These are phyloP conservation scores for Suillus subaureus DNA, from an alignment of 768 basidiomycete genomes.

Conservation along the genomic window DNA sequence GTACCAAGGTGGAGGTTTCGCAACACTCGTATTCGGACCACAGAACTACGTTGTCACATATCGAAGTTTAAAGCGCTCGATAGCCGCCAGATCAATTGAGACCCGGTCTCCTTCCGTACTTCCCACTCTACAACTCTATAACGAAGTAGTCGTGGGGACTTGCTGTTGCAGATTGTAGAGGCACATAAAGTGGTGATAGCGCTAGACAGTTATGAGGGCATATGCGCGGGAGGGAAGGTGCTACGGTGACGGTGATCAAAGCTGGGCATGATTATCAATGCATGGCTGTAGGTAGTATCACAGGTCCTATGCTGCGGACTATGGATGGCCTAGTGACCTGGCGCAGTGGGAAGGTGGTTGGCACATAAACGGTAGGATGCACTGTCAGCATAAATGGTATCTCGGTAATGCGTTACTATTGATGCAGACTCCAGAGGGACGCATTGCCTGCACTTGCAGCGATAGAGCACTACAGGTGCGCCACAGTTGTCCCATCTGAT, in stretches of 20 bases:
- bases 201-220: background rate
- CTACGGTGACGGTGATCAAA: background rate
- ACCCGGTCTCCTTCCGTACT: no score
- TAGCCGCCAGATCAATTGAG: no score
- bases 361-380: background rate
- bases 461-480: background rate
- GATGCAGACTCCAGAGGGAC: background rate
- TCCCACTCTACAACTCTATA: no score
- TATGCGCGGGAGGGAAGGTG: background rate
- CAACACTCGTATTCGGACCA: no score
- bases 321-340: background rate
- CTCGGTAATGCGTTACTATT: background rate
- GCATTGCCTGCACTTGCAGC: background rate
- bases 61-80: no score
- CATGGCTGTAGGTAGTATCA: background rate
- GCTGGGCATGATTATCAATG: background rate
- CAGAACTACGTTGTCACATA: no score
- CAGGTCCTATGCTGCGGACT: background rate
- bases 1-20: no score
- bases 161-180: background rate
- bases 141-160: background rate
- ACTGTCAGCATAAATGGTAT: background rate
- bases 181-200: background rate
- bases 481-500: background rate
- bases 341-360: background rate